Evolutionary conservation across 495 filamentous ascomycete genomes (phyloP).

Genomic region (Staphylotrichum longicolle): DNA sequence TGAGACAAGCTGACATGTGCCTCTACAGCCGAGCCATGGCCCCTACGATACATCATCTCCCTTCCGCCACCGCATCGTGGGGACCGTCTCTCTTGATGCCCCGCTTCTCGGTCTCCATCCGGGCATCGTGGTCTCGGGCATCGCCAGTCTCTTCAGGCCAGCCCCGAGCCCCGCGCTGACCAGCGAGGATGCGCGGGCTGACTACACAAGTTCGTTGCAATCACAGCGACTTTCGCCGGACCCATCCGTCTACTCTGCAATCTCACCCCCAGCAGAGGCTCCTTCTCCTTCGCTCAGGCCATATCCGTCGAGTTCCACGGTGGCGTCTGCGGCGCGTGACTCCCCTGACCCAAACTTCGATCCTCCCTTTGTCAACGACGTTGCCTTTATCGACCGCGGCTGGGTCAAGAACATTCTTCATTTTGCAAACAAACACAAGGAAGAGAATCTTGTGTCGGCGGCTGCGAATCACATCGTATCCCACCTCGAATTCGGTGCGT

Average conservation of each 20-base stretch:
- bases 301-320: constrained; percentile 20
- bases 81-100: constrained; percentile 79
- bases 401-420: constrained; percentile 66
- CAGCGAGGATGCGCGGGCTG: constrained; percentile 11
- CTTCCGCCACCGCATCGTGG: constrained; percentile 75
- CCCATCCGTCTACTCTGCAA: constrained; percentile 38
- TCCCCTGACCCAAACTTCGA: constrained; percentile 63
- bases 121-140: constrained; percentile 74
- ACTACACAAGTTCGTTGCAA: neutral
- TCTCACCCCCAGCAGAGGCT: constrained; percentile 31
- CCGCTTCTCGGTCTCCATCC: constrained; percentile 89
- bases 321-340: constrained; percentile 13
- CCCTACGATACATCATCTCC: constrained; percentile 26
- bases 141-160: constrained; percentile 70
- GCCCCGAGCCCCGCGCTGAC: constrained; percentile 42
- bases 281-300: constrained; percentile 25
- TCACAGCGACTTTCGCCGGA: constrained; percentile 32
- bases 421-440: constrained; percentile 75
- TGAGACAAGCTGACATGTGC: constrained; percentile 10
- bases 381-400: constrained; percentile 59
- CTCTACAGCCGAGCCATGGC: constrained; percentile 20
- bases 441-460: constrained; percentile 63
- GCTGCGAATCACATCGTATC: constrained; percentile 72
- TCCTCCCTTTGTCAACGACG: constrained; percentile 70
- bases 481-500: constrained; percentile 77